Percentiles rank a stretch among this genome's conserved stretches.
These are phyloP conservation scores for Aristolochia contorta DNA, from an alignment of 164 flowering plant genomes.

Conservation along the genomic window DNA sequence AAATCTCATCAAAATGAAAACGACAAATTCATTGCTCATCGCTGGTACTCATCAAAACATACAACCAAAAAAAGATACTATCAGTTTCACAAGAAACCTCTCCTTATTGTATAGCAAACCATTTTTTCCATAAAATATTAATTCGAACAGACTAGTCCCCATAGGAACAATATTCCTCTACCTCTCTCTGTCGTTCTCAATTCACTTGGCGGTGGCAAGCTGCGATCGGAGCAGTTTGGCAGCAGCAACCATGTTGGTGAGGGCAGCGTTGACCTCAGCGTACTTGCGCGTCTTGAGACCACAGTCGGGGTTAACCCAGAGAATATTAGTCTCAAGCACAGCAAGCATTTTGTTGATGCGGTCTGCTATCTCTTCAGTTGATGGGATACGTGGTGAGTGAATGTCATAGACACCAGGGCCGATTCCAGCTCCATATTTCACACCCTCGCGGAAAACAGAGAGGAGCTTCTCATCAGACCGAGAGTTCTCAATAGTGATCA, in stretches of 20 bases:
- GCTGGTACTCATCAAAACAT: background rate
- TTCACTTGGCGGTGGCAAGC: conserved; percentile 73
- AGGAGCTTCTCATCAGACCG: conserved; percentile 93
- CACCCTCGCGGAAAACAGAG: conserved; percentile 94
- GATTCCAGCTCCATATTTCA: conserved; percentile 89
- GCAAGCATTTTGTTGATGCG: conserved; percentile 92
- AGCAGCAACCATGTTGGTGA: conserved; percentile 74
- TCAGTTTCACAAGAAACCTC: background rate
- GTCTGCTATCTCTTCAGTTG: conserved; percentile 82
- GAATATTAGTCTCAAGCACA: conserved; percentile 77
- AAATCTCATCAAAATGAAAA: too few species aligned
- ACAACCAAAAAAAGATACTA: background rate
- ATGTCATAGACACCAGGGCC: conserved; percentile 97
- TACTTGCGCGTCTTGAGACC: conserved; percentile 96
- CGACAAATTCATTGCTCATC: too few species aligned
- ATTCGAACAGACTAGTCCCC: background rate
- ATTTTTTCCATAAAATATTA: background rate
- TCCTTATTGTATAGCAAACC: background rate
- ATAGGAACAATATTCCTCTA: background rate
- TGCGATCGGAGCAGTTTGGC: conserved; percentile 72
- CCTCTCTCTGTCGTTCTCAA: background rate
- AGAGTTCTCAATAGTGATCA: conserved; percentile 95
- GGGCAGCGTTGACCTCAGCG: conserved; percentile 80
- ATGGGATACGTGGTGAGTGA: conserved; percentile 93
- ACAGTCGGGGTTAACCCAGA: conserved; percentile 98